Evolutionary conservation across 1,284 basidiomycete species (phyloP), one percentile per base, ranked within the genome.

Genomic region (Boletus mariae): DNA sequence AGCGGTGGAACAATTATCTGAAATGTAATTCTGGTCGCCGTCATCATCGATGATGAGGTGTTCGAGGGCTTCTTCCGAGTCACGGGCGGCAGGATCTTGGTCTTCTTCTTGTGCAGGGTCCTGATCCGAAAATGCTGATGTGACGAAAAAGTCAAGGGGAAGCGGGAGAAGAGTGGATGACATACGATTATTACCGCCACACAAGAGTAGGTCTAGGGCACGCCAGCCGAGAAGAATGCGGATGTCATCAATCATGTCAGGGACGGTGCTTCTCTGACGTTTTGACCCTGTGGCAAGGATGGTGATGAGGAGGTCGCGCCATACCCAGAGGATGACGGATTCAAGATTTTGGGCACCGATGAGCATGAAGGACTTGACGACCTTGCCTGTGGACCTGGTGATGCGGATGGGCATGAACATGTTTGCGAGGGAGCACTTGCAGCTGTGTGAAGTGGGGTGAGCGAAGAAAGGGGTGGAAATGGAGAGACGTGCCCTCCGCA

Each of bases 261-360:
- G 73, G 11, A 85, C 69, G 41, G 58, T 52, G 29, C 67, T 61
- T 53, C 70, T 71, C 17, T 76, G 73, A 6, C 59, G 62, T 40
- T 66, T 61, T 0, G 66, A 66, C 5, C 72, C 74, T 15, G 68
- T 68, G 0, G 76, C 74, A 8, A 80, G 73, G 61, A 85, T 66
- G 31, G 75, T 77, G 8, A 86, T 62, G 58, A 85, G 78, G 23
- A 85, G 71, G 53, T 86, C 84, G 5, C 85, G 76, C 84, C 84
- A 87, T 45, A 86, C 77, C 82, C 84, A 87, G 20, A 83, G 63
- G 3, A 82, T 56, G 31, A 78, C 72, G n/a, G 65, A 66, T 38
- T 79, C 73, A 32, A 85, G 68, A 41, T 74, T 74, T 25, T 75
- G 71, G 1, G 75, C 74, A 11, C 83, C 82, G 5, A 67, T 67